phyloP scores from a whole-genome alignment of 2,329 filamentous ascomycete species.

The Ascochyta koolunga region DNA sequence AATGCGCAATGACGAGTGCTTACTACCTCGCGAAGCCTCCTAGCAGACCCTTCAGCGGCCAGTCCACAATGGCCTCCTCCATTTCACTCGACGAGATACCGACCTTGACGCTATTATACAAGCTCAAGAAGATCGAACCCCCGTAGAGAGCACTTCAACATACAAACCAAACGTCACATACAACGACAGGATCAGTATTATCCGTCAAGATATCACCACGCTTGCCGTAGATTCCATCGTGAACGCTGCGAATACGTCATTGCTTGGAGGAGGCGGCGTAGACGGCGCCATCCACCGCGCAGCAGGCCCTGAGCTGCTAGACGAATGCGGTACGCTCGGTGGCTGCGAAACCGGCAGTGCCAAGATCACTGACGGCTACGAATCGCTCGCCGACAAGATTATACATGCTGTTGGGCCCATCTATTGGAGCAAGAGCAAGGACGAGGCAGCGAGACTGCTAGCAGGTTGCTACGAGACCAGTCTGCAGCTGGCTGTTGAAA shows the following conservation, averaged over 20 bases:
- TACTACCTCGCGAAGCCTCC: conserved; percentile 31
- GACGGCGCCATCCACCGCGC: conserved; percentile 77
- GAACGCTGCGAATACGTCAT: conserved; percentile 82
- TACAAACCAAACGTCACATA: conserved; percentile 27
- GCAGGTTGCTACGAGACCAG: conserved; percentile 72
- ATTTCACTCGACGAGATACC: conserved; percentile 61
- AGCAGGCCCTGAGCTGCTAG: conserved; percentile 71
- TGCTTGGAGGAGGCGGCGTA: conserved; percentile 89
- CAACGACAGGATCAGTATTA: conserved; percentile 74
- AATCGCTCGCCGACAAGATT: conserved; percentile 76
- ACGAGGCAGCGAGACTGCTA: conserved; percentile 53
- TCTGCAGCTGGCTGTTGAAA: conserved; percentile 72
- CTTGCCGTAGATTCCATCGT: conserved; percentile 83
- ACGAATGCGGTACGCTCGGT: conserved; percentile 73
- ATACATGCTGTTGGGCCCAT: conserved; percentile 92
- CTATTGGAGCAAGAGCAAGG: conserved; percentile 59
- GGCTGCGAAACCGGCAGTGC: conserved; percentile 80
- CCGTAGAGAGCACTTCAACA: conserved; percentile 15
- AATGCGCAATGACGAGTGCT: conserved; percentile 27
- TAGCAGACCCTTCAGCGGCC: conserved; percentile 3
- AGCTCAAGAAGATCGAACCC: conserved; percentile 56
- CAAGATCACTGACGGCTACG: conserved; percentile 81
- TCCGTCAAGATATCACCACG: conserved; percentile 80
- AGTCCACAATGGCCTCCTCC: conserved; percentile 34
- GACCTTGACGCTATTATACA: conserved; percentile 70